Conservation (phyloP, 139 green algal genomes). For the Asterochloris sp. region DNA sequence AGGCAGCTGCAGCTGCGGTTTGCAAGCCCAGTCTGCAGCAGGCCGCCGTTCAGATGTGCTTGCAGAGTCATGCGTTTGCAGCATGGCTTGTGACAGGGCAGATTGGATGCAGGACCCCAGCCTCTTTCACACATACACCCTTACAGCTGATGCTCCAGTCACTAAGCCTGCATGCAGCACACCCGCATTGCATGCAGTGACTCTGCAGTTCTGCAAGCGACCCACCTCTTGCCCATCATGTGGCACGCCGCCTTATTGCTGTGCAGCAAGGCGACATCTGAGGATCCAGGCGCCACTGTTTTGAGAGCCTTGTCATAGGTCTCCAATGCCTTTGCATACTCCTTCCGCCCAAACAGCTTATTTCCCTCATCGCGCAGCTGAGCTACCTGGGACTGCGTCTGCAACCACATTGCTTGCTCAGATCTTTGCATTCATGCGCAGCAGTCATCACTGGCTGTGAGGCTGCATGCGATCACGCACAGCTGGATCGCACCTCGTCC, state of each 20-base stretch:
- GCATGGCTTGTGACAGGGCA: neutral
- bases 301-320: slow-evolving; percentile 70
- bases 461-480: too few species aligned
- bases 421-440: too few species aligned
- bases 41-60: too few species aligned
- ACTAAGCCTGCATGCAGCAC: neutral
- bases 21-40: too few species aligned
- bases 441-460: too few species aligned
- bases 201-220: neutral
- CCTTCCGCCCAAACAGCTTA: slow-evolving; percentile 61
- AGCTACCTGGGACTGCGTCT: neutral
- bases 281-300: slow-evolving; percentile 29
- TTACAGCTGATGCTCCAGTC: neutral
- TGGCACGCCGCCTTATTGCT: slow-evolving; percentile 81
- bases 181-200: neutral
- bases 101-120: neutral
- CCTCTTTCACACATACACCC: neutral
- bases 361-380: slow-evolving; percentile 68
- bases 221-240: slow-evolving; percentile 63
- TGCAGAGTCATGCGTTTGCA: neutral
- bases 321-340: slow-evolving; percentile 69
- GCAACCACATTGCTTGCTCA: too few species aligned
- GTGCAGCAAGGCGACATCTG: slow-evolving; percentile 65
- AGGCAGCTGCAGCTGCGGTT: too few species aligned
- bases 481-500: too few species aligned